Evolutionary conservation across 306 rosid genomes (phyloP), one percentile per base, ranked within the genome.

Genomic region (Amphicarpaea edgeworthii): DNA sequence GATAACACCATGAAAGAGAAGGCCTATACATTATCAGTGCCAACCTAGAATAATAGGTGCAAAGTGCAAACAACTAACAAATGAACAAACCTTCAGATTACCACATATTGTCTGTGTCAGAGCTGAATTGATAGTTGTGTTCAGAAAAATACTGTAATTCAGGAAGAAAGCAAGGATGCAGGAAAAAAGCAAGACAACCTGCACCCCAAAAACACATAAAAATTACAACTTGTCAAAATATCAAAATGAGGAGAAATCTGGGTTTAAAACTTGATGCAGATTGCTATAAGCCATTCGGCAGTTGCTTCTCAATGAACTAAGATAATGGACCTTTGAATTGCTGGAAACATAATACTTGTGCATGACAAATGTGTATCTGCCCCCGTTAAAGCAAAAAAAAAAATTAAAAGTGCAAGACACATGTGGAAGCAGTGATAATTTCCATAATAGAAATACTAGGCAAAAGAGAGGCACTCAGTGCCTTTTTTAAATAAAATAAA

Each of bases 51-150:
- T 34, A 8, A 49, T 15, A 49, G 17, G 23, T 47, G 66, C 68
- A 23, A 23, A 2, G 32, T 28, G 32, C 32, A 62, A 83, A 54
- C 61, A 40, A 38, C 64, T 57, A 45, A 75, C 68, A 42, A 47
- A 63, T 17, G 73, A 14, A 81, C 88, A 80, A 79, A 90, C 97
- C 96, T 90, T 92, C 79, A 92, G 74, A 75, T 88, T 90, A 57
- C 97, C 96, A 45, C 97, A 90, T 65, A 92, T 90, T 57, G 97
- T 90, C 81, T 92, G 96, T 0, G 90, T 85, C 12, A 92, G 79
- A 5, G 97, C 93, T 55, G 97, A 92, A 86, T 92, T 92, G n/a
- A 92, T 86, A 59, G 96, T 92, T 34, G 97, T 92, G 79, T 92
- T 92, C 30, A 92, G 89, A 65, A 92, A 92, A 82, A 92, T 85